Percentiles rank a stretch among this genome's conserved stretches.
phyloP scores from a whole-genome alignment of 2,329 filamentous ascomycete genomes.

The Neofusicoccum parvum region DNA sequence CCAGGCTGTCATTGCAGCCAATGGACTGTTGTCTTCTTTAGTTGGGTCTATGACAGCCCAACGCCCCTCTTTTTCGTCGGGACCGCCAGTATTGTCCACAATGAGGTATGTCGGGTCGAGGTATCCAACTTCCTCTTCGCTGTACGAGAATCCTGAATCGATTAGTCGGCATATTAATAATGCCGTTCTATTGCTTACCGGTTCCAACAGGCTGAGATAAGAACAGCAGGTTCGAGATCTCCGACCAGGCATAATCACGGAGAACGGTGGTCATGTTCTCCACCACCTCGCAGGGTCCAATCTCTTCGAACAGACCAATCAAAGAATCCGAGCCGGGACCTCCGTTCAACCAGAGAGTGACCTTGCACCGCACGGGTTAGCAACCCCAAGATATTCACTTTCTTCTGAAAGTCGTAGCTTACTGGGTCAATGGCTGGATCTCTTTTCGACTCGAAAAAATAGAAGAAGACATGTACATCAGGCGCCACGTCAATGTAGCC shows the following conservation, averaged over 20 bases:
- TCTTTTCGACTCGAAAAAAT: conserved; percentile 52
- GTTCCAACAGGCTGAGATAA: conserved; percentile 40
- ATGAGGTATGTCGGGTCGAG: background rate
- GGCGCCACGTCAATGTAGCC: conserved; percentile 43
- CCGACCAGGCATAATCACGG: conserved; percentile 44
- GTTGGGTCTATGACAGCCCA: conserved; percentile 46
- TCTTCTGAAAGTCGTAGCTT: conserved; percentile 27
- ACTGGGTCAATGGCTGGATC: conserved; percentile 53
- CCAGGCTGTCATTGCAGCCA: conserved; percentile 39
- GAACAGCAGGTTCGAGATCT: conserved; percentile 41
- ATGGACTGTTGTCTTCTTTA: conserved; percentile 46
- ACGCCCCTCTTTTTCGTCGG: background rate
- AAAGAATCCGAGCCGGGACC: background rate
- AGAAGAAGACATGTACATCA: conserved; percentile 45
- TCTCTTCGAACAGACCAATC: conserved; percentile 28
- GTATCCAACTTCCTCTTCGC: conserved; percentile 23
- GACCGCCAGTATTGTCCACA: background rate
- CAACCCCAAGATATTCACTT: too few species aligned
- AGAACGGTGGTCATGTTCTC: conserved; percentile 39
- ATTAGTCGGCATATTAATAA: conserved; percentile 39
- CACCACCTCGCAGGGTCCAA: conserved; percentile 50
- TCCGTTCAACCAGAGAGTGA: conserved; percentile 9
- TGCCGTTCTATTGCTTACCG: background rate
- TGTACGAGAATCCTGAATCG: conserved; percentile 42
- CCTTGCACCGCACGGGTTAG: background rate